Evolutionary conservation across 805 yeast species (phyloP), one percentile per base, ranked within the genome.

Genomic region (Clavispora fructus): DNA sequence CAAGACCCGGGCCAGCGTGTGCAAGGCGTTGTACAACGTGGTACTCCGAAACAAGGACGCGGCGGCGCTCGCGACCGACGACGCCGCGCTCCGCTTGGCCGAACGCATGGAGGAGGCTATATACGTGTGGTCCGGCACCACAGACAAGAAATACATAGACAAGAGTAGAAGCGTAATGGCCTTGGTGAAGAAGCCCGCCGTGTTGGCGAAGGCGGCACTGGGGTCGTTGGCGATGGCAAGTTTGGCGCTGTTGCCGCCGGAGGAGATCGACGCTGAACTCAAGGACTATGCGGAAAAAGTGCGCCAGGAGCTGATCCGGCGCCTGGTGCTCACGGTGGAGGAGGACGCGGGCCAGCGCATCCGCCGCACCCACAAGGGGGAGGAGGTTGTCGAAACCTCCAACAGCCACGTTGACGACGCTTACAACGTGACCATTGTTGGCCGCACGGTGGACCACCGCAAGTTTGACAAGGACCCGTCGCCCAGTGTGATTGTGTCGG

Each of bases 321-420:
- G 85, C 46, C 75, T 86, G 14, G 85, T 90, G 12, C 66, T 90
- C 42, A 82, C 82, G 38, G 74, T 65, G 23, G 79, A 77, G 32
- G 76, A 71, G 35, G 63, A 57, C 28, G 79, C 73, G 29, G 60
- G 66, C 27, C 89, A 89, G 14, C 75, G 82, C 39, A 79, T 87
- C 53, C 74, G 88, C 54, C 75, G 89, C 56, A 87, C 96, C 3
- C 96, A 89, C 61, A 87, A 85, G 62, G 96, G 97, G 25, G 96
- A 90, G 50, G 91, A 86, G 58, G 62, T 86, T n/a, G 74, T 87
- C 6, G 95, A 85, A 46, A 55, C 55, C 28, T 54, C 59, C 31
- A 58, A 61, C 42, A 62, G 62, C 40, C 54, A 57, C 28, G 46
- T 48, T n/a, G 50, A 50, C 13, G 63, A 62, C 14, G 63, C 58